Conservation (phyloP, 2,329 filamentous ascomycete genomes). For the Orbilia quercus region DNA sequence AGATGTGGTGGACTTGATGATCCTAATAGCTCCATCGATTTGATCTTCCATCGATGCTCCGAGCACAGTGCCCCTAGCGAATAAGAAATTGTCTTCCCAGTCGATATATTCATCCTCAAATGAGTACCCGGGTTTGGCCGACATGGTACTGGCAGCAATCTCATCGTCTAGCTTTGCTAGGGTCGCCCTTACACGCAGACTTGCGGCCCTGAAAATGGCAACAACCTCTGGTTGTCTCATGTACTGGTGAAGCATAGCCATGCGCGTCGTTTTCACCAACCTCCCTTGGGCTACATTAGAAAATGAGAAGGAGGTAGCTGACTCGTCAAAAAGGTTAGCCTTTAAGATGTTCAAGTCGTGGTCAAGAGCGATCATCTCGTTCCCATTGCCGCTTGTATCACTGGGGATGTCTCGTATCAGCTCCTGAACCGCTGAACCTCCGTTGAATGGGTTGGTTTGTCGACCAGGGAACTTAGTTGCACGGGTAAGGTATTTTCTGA, state of each 20-base stretch:
- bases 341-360: conserved; percentile 11
- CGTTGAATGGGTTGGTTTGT: not conserved
- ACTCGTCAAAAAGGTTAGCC: not conserved
- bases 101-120: not conserved
- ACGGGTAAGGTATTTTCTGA: conserved; percentile 1
- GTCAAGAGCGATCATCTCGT: conserved; percentile 20
- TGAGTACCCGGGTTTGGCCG: not conserved
- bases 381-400: conserved; percentile 9
- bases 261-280: conserved; percentile 4
- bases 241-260: conserved; percentile 13
- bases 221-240: not conserved
- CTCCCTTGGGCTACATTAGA: not conserved
- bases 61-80: not conserved
- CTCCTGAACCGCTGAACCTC: conserved; percentile 6
- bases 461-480: conserved; percentile 1
- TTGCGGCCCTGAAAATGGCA: conserved; percentile 13
- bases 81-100: conserved; percentile 19
- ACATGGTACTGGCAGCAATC: not conserved
- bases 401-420: conserved; percentile 7
- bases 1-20: not conserved
- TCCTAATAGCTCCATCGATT: not conserved
- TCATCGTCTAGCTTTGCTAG: conserved; percentile 10
- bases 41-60: not conserved
- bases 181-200: conserved; percentile 6
- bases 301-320: not conserved